Evolutionary conservation across 208 protist genomes (phyloP).

Genomic region (Willaertia magna): DNA sequence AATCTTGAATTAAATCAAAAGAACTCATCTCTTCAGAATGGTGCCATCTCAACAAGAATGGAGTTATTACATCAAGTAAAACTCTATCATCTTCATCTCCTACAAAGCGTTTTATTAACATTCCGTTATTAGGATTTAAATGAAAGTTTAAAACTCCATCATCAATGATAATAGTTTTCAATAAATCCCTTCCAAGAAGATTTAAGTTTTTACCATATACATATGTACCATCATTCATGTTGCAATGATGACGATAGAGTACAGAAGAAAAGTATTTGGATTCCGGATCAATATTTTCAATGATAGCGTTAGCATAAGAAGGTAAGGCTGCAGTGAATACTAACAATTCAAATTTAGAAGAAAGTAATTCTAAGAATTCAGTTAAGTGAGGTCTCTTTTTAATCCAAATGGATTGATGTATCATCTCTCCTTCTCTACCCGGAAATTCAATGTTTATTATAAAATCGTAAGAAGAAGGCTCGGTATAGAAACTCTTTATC

Average conservation of each 20-base stretch:
- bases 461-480: neutral
- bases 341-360: neutral
- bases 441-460: neutral
- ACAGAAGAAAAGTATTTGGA: neutral
- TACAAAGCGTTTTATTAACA: neutral
- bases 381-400: neutral
- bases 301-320: neutral
- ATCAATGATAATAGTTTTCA: neutral
- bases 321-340: neutral
- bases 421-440: neutral
- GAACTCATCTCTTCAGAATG: too few relatives aligned
- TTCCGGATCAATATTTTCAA: neutral
- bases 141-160: neutral
- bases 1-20: too few relatives aligned
- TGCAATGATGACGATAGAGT: neutral
- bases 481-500: neutral
- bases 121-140: neutral
- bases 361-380: neutral
- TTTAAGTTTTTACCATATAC: neutral
- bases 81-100: neutral
- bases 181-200: neutral
- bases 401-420: neutral
- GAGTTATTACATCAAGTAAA: neutral
- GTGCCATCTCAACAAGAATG: too few relatives aligned
- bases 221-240: neutral